These are phyloP conservation scores for Goniomonas avonlea DNA, from an alignment of 78 protist species.

Conservation along the genomic window DNA sequence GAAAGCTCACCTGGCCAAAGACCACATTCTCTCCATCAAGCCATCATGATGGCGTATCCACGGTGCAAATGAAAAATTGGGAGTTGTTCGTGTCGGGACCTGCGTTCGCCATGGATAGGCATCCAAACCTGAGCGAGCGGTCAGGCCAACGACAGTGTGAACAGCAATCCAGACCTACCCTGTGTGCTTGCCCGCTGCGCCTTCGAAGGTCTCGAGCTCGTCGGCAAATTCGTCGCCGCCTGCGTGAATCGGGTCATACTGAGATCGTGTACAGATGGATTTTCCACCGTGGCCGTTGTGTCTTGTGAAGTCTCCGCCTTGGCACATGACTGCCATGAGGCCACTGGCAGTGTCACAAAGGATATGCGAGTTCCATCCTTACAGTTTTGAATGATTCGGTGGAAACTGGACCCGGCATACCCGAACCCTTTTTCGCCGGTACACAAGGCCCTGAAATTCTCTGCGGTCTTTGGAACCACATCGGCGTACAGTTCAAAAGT, in stretches of 20 bases:
- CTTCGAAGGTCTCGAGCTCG: slow-evolving; percentile 36
- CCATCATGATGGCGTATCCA: too few relatives aligned
- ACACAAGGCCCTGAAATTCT: slow-evolving; percentile 73
- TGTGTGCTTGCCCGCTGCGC: neutral
- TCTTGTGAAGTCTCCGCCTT: slow-evolving; percentile 80
- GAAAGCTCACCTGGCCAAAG: neutral
- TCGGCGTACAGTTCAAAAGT: slow-evolving; percentile 57
- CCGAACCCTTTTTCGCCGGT: slow-evolving; percentile 58
- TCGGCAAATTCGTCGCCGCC: slow-evolving; percentile 59
- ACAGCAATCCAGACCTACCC: neutral
- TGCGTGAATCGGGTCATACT: too few relatives aligned
- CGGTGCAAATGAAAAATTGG: slow-evolving; percentile 56
- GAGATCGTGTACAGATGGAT: slow-evolving; percentile 81
- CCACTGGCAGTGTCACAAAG: neutral
- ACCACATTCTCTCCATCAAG: neutral
- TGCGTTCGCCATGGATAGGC: slow-evolving; percentile 67
- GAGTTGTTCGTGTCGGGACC: slow-evolving; percentile 65
- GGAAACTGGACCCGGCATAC: neutral
- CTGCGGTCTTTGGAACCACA: slow-evolving; percentile 72
- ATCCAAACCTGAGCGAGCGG: neutral
- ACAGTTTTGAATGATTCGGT: too few relatives aligned
- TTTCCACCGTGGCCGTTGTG: slow-evolving; percentile 91
- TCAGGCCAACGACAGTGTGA: neutral
- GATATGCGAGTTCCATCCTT: neutral
- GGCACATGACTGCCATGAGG: slow-evolving; percentile 50